Conservation (phyloP, 2,329 filamentous ascomycete species). For the Fusarium aywerte region DNA sequence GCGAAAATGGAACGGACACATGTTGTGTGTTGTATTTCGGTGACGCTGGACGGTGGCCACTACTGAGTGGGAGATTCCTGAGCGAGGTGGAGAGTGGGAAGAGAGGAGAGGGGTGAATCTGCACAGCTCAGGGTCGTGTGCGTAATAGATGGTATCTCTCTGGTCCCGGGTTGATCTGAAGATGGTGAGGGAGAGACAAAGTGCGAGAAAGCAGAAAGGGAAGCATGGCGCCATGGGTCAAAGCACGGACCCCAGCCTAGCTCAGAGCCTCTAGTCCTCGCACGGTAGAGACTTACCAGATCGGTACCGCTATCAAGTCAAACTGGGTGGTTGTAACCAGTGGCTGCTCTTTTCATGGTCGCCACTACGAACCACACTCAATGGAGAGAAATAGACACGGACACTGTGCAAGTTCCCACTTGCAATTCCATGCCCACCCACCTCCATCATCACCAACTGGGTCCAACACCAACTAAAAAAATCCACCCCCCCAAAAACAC, state of each 20-base stretch:
- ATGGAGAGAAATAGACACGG: constrained; percentile 9
- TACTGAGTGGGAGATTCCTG: constrained; percentile 16
- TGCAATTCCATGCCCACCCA: constrained; percentile 40
- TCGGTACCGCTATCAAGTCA: constrained; percentile 22
- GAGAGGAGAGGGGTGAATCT: constrained; percentile 13
- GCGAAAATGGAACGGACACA: constrained; percentile 28
- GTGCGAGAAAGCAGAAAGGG: constrained; percentile 6
- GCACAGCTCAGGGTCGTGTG: constrained; percentile 7
- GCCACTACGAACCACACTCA: constrained; percentile 23
- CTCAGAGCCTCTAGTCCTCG: constrained; percentile 3
- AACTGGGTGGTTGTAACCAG: not conserved
- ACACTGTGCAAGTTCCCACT: constrained; percentile 35
- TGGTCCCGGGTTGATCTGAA: constrained; percentile 21
- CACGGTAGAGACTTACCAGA: constrained; percentile 27
- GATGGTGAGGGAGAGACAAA: constrained; percentile 9
- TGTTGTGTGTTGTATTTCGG: constrained; percentile 30
- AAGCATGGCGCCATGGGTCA: constrained; percentile 31
- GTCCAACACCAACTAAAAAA: constrained; percentile 42
- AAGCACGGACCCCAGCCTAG: constrained; percentile 19
- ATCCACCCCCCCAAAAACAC: constrained; percentile 43
- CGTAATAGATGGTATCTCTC: constrained; percentile 11
- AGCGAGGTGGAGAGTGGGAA: constrained; percentile 17
- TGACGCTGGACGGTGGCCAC: constrained; percentile 20
- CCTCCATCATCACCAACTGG: constrained; percentile 45
- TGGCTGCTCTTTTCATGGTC: constrained; percentile 1